Evolutionary conservation across 352 stramenopile genomes (phyloP), one percentile per base, ranked within the genome.

Genomic region (Phytophthora citrophthora): DNA sequence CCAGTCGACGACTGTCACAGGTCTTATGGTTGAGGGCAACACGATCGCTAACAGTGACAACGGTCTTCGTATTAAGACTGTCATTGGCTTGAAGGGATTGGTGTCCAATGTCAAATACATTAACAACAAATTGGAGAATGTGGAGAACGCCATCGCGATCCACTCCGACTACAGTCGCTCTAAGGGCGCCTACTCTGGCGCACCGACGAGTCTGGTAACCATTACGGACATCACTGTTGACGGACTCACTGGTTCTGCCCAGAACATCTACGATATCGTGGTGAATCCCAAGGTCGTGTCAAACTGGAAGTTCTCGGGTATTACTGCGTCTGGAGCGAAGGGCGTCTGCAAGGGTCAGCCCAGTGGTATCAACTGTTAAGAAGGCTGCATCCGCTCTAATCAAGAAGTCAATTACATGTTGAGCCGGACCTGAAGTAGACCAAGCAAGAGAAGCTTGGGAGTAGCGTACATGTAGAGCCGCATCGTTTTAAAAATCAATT

Each of bases 31-130:
- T 4, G 26, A 59, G 27, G 39, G 52, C 41, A 74, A 74, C 40
- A 70, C 41, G 18, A 74, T 71, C 20, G 39, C 40, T 13, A 49
- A 75, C 46, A 74, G 61, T 41, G 54, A 52, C 13, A 71, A 74
- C 40, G 66, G 55, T 16, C 54, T 71, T 6, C 61, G 61, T 36
- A 67, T 67, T 7, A 67, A 67, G 38, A 50, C 59, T 1, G 23
- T 67, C 15, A 54, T 62, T 11, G 60, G 54, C 6, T 32, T 63
- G 16, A 62, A 63, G 24, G 60, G 60, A 9, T 29, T 68, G 12
- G 45, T 68, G 5, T 48, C 51, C 5, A 48, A 62, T 15, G 52
- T 61, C 11, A 68, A 53, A 29, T 68, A 63, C 38, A 20, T 59
- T 5, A 60, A 70, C 24, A 64, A 64, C 41, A 38, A 50, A 13